Evolutionary conservation across 2,329 filamentous ascomycete species (phyloP), one percentile per base, ranked within the genome.

Genomic region (Fusarium secorum): DNA sequence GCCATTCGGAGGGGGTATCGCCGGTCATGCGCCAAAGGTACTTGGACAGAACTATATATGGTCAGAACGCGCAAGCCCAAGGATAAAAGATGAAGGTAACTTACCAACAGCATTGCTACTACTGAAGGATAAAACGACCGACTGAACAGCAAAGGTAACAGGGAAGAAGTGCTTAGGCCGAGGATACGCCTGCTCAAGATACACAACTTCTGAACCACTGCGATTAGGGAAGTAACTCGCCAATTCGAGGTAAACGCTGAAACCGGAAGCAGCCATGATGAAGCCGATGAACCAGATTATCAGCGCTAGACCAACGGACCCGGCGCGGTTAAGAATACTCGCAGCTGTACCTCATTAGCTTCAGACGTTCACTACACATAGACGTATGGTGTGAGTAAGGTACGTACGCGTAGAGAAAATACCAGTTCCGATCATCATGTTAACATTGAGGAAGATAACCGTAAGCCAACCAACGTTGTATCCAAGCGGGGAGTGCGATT

Each of bases 121-220:
- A 68, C 87, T 88, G 69, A 92, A 92, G 0, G 90, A 91, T 7
- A 92, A 79, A 3, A 90, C 77, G 4, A 92, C 88, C 0, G 86
- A 85, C 74, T 90, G 88, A 5, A 91, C 85, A 0, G 90, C 90
- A 75, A 90, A 92, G 0, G 88, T 83, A 0, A 88, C 87, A 0
- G 90, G 89, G 52, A 92, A 88, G 65, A 92, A 84, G 74, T 88
- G 90, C 59, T 83, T 86, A 0, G 90, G 90, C 2, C 88, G 83
- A 2, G 89, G 89, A 68, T 86, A 93, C 0, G 89, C 87, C 74
- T 92, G 90, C 71, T 92, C 90, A 0, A 92, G 83, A 70, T 91
- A 92, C 0, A 90, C 90, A 0, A 90, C 89, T 72, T 92, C 89
- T 0, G 86, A 85, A 0, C 90, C 90, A 4, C 87, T 90, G 11